Evolutionary conservation across 2,329 filamentous ascomycete species (phyloP).

Genomic region (Emergomyces africanus): DNA sequence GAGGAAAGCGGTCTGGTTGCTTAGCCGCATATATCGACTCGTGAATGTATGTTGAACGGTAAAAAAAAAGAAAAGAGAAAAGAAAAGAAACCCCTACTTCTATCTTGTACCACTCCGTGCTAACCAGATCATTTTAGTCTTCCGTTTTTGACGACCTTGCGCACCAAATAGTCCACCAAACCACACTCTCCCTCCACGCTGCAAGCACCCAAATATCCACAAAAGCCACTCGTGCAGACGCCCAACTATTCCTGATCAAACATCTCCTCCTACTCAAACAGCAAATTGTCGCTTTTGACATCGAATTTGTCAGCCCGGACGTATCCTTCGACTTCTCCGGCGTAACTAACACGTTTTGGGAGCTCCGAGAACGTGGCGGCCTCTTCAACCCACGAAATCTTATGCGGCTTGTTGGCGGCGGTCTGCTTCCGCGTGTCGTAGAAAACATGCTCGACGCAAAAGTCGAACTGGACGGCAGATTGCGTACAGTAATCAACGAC

Average conservation of each 20-base stretch:
- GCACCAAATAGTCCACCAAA: constrained; percentile 78
- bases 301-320: constrained; percentile 59
- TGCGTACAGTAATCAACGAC: constrained; percentile 52
- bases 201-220: constrained; percentile 60
- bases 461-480: constrained; percentile 50
- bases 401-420: constrained; percentile 44
- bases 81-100: neutral
- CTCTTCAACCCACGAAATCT: constrained; percentile 54
- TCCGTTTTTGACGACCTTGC: constrained; percentile 60
- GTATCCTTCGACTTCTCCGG: constrained; percentile 54
- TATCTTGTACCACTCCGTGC: constrained; percentile 9
- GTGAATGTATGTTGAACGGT: constrained; percentile 41
- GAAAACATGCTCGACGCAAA: constrained; percentile 62
- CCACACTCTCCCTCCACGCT: constrained; percentile 66
- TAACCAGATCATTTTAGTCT: constrained; percentile 31
- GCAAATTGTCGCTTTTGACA: constrained; percentile 90
- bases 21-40: constrained; percentile 56
- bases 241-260: constrained; percentile 85
- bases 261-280: constrained; percentile 93
- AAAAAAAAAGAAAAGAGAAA: no score
- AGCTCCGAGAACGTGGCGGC: constrained; percentile 50
- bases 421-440: constrained; percentile 51
- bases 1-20: constrained; percentile 53
- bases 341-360: constrained; percentile 53
- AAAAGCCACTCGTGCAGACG: constrained; percentile 51